Percentiles rank a stretch among this genome's conserved stretches.
These are phyloP conservation scores for Dipodascopsis tothii DNA, from an alignment of 805 yeast species.

Conservation along the genomic window DNA sequence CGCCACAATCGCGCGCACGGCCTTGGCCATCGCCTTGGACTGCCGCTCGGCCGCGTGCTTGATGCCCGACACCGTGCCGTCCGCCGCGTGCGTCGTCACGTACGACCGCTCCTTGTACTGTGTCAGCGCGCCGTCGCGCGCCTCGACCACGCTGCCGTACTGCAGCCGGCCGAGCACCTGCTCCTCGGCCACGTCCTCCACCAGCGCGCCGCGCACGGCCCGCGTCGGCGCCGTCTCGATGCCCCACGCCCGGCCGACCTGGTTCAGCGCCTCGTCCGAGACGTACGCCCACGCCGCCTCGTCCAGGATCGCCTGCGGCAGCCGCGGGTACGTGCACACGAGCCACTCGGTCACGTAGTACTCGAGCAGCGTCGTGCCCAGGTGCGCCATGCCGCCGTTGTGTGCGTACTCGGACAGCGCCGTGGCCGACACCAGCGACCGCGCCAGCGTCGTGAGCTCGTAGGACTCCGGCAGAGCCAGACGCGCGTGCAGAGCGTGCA, in stretches of 20 bases:
- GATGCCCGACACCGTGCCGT: constrained; percentile 24
- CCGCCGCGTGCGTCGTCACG: constrained; percentile 7
- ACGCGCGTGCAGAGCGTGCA: constrained; percentile 73
- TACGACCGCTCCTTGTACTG: constrained; percentile 44
- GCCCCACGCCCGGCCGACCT: constrained; percentile 78
- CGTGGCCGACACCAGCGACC: constrained; percentile 59
- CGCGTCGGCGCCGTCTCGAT: constrained; percentile 60
- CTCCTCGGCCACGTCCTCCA: constrained; percentile 61
- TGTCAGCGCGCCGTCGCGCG: constrained; percentile 24
- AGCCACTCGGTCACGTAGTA: constrained; percentile 71
- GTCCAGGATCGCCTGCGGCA: constrained; percentile 71
- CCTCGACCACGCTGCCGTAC: constrained; percentile 11
- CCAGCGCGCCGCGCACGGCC: constrained; percentile 31
- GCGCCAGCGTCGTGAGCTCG: constrained; percentile 62
- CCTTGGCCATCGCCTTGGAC: constrained; percentile 45
- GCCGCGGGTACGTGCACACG: constrained; percentile 73
- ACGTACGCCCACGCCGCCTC: constrained; percentile 70
- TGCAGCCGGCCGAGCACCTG: constrained; percentile 51
- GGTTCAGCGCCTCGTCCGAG: constrained; percentile 56
- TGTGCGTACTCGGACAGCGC: constrained; percentile 45
- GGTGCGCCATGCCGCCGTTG: constrained; percentile 70
- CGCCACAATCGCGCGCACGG: constrained; percentile 76
- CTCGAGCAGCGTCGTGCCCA: constrained; percentile 71
- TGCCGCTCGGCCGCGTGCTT: constrained; percentile 6
- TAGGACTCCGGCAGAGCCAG: constrained; percentile 53